Base-by-base conservation (phyloP, 441 rosid genomes). In the Bruguiera hainesii region DNA sequence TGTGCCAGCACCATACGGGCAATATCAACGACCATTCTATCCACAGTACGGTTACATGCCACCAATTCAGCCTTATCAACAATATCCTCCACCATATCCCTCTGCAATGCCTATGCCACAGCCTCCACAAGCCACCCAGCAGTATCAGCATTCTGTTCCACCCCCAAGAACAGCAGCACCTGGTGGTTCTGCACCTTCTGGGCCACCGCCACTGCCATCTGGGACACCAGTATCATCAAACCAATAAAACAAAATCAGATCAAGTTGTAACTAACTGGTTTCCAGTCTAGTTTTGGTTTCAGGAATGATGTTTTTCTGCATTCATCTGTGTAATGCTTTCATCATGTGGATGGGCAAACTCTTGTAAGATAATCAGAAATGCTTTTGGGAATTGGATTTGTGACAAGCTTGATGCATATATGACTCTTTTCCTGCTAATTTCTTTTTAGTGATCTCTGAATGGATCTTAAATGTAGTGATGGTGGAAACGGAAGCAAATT, bases 41-140 rank as follows among this genome's bases (percentile, higher is more conserved):
- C 89, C 87, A 55, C 81, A 88, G 19, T 84, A 85, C 59, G 95
- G 93, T 7, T 86, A 86, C 70, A 63, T 75, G 74, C 80, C 79
- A 1, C 84, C 86, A n/a, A 50, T 72, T 67, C 84, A 77, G 8
- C 85, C 86, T 30, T 85, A 85, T 73, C 93, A 78, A 70, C 92
- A 83, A 73, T 87, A 87, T 53, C 86, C 88, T 61, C 85, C 66
- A 3, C 79, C 79, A 5, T 85, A 80, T 61, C 87, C 75, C 55
- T 65, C 82, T 19, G 76, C 79, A 2, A 69, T 70, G 71, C 83
- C 85, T 7, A 86, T 80, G 10, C 85, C 85, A 46, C 83, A 73
- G 16, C 77, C 70, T 0, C 82, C 82, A 50, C 79, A 83, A 20
- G 63, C 73, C 25, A 62, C 77, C 60, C 89, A 85, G 66, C 96